Conservation (phyloP, 495 filamentous ascomycete species). For the Hapsidospora chrysogenum region DNA sequence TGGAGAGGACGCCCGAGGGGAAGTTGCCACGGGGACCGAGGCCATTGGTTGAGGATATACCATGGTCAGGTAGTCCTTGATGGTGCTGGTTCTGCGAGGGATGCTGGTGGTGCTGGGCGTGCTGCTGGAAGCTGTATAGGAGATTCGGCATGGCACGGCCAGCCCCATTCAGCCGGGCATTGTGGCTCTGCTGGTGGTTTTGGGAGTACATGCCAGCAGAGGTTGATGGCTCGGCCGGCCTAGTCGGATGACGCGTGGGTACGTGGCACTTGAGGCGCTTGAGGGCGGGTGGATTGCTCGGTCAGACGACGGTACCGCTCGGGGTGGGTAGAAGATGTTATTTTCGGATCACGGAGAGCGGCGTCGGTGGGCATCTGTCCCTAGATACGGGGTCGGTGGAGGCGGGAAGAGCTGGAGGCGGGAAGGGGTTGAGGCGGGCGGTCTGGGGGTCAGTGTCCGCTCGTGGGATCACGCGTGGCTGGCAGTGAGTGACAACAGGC, state of each 20-base stretch:
- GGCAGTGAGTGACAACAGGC: slow-evolving; percentile 1
- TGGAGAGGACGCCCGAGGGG: slow-evolving; percentile 56
- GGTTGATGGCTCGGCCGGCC: background rate
- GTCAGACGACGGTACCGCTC: background rate
- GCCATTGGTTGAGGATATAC: slow-evolving; percentile 36
- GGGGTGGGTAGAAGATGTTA: background rate
- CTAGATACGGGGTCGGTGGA: background rate
- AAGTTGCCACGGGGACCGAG: slow-evolving; percentile 66
- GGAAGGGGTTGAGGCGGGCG: background rate
- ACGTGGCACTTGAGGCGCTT: background rate
- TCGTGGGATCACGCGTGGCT: slow-evolving; percentile 2
- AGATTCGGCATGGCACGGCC: slow-evolving; percentile 29
- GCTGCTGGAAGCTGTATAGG: slow-evolving; percentile 57
- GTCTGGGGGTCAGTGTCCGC: background rate
- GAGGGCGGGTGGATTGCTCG: background rate
- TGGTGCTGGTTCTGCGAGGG: slow-evolving; percentile 64
- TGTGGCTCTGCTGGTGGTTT: slow-evolving; percentile 63
- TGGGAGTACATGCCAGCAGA: slow-evolving; percentile 56
- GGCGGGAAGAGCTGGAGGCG: background rate
- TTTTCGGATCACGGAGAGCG: background rate
- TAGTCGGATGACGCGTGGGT: background rate
- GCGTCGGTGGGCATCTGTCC: slow-evolving; percentile 1
- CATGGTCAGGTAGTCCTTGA: slow-evolving; percentile 52
- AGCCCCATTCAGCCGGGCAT: slow-evolving; percentile 47
- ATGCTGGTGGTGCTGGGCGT: slow-evolving; percentile 41